Base-by-base conservation (phyloP, 805 yeast species). In the Barnettozyma wickerhamii region DNA sequence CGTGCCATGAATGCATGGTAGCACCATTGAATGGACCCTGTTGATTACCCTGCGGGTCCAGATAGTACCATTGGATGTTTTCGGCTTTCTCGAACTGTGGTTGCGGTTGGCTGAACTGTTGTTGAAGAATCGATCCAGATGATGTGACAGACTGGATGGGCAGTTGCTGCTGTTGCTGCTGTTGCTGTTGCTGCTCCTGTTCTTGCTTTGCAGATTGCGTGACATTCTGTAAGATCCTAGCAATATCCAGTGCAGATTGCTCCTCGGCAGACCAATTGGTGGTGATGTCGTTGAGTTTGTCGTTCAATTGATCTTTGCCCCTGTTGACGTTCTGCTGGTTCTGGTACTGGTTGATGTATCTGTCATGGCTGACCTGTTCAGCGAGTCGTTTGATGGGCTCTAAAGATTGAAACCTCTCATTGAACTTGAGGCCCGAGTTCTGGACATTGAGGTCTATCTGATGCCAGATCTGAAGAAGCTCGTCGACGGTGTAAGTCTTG, bases 21-120 rank as follows among this genome's bases (percentile, higher is more conserved):
- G 62, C 58, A 3, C 90, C 88, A 35, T 69, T 68, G 61, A 87
- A 87, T 4, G 96, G 95, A 18, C 96, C 96, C 57, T 86, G 95
- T 46, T 77, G 79, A 37, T 63, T 70, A 5, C 84, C 86, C 30
- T 70, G 59, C 0, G 86, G 79, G 58, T 87, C 96, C 40, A 81
- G 63, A 58, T 87, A 87, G 43, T 64, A 64, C 96, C 96, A 87
- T 36, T 64, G 52, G 12, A 71, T 35, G 10, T 46, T 29, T 12
- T 24, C 24, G 42, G 42, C 49, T 38, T 45, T 51, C n/a, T n/a
- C n/a, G n/a, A n/a, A n/a, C 19, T 34, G 42, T n/a, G 17, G 30
- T 18, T 33, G 47, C 12, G 7, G 37, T 28, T 33, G 43, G 33
- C 6, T 52, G 49, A 7, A 46, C 43, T 30, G 24, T 41, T 35